Evolutionary conservation across 129 eudicot species (phyloP).

Genomic region (Lactuca sativa): DNA sequence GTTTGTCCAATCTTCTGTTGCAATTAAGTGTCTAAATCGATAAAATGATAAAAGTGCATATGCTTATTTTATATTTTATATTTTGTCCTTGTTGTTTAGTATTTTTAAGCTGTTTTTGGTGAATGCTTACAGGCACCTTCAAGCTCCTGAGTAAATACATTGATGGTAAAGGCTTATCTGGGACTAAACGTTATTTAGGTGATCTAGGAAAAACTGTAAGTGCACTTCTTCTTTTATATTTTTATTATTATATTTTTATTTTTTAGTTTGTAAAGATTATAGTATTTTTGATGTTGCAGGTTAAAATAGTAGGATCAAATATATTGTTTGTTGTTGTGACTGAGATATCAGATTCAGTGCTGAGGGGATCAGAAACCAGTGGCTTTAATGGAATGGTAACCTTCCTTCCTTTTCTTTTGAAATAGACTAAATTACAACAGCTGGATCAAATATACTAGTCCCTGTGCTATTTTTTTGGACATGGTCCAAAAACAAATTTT

Average conservation of each 20-base stretch:
- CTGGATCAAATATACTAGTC: too few relatives aligned
- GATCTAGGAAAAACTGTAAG: conserved; percentile 96
- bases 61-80: neutral
- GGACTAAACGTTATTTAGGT: conserved; percentile 95
- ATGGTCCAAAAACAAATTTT: too few relatives aligned
- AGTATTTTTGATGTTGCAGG: conserved; percentile 46
- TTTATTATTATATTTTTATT: neutral
- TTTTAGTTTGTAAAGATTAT: conserved; percentile 19
- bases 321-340: conserved; percentile 85
- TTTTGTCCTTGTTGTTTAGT: conserved; percentile 2
- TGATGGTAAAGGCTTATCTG: conserved; percentile 82
- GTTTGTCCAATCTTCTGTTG: too few relatives aligned
- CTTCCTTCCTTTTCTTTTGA: conserved; percentile 2
- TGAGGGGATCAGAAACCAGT: conserved; percentile 91
- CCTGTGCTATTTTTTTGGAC: too few relatives aligned
- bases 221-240: conserved; percentile 10
- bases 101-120: conserved; percentile 2
- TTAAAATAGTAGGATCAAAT: conserved; percentile 88
- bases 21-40: too few relatives aligned
- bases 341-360: conserved; percentile 87
- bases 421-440: neutral
- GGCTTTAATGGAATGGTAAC: conserved; percentile 89
- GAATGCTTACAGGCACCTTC: conserved; percentile 68
- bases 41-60: too few relatives aligned
- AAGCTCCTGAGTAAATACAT: conserved; percentile 87